Conservation (phyloP, 495 filamentous ascomycete genomes). For the Parathielavia appendiculata region DNA sequence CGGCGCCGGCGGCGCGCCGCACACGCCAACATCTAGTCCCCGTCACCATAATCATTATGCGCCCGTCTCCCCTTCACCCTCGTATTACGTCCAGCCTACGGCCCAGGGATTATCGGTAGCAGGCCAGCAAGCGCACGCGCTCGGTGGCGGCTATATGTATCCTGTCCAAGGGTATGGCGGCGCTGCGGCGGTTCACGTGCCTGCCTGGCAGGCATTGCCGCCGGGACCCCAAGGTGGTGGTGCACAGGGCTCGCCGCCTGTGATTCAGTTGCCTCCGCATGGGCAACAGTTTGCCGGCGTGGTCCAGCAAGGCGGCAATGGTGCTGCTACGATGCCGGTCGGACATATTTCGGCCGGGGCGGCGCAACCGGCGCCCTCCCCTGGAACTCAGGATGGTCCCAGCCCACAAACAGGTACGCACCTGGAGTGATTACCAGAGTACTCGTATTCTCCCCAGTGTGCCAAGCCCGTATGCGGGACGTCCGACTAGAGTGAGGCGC, state of each 20-base stretch:
- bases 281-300: not conserved
- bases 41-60: not conserved
- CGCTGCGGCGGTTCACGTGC: not conserved
- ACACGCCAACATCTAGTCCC: not conserved
- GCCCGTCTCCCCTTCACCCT: not conserved
- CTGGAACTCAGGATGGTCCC: not conserved
- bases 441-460: no score
- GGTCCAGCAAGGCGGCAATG: not conserved
- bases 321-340: not conserved
- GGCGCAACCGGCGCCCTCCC: not conserved
- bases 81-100: not conserved
- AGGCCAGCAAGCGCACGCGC: not conserved
- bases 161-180: not conserved
- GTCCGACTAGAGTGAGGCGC: no score
- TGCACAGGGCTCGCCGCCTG: not conserved
- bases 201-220: not conserved
- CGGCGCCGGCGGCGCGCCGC: not conserved
- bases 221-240: not conserved
- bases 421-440: no score
- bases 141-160: not conserved
- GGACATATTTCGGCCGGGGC: not conserved
- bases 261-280: not conserved
- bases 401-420: no score
- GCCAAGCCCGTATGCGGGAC: no score
- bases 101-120: not conserved